Percentiles rank a stretch among this genome's conserved stretches.
Evolutionary conservation across 2,329 filamentous ascomycete species (phyloP).

Genomic region (Microsporum ferrugineum): DNA sequence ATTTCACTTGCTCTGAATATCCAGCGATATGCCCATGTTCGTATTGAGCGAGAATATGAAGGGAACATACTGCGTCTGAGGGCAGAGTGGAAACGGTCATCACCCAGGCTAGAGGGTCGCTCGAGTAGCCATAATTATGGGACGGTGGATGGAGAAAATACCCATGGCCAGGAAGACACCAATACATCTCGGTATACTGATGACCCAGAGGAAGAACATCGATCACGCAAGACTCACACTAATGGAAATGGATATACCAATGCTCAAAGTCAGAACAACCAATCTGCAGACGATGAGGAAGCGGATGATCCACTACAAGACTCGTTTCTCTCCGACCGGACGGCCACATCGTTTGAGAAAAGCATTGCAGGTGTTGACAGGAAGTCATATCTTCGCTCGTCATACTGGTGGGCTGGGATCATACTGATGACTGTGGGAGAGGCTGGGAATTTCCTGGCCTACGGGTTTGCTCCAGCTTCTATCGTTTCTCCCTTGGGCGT

Average conservation of each 20-base stretch:
- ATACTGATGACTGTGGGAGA: conserved; percentile 87
- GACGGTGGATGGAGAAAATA: conserved; percentile 21
- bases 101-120: conserved; percentile 9
- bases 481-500: conserved; percentile 94
- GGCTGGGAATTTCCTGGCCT: conserved; percentile 91
- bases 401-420: conserved; percentile 94
- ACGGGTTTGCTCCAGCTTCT: conserved; percentile 92
- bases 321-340: conserved; percentile 31
- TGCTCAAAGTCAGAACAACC: conserved; percentile 6
- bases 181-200: conserved; percentile 16
- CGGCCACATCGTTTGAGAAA: conserved; percentile 29
- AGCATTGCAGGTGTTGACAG: conserved; percentile 35
- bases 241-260: neutral
- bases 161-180: neutral
- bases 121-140: conserved; percentile 10
- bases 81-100: conserved; percentile 41
- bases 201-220: conserved; percentile 13
- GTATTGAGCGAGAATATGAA: conserved; percentile 59
- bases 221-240: neutral
- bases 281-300: conserved; percentile 23
- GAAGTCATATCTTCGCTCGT: conserved; percentile 73
- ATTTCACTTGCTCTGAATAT: conserved; percentile 95
- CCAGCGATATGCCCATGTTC: conserved; percentile 87
- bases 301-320: conserved; percentile 25
- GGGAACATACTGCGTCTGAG: conserved; percentile 46